phyloP scores from a whole-genome alignment of 108 stramenopile genomes.

The Cyclostephanos invisitatus region DNA sequence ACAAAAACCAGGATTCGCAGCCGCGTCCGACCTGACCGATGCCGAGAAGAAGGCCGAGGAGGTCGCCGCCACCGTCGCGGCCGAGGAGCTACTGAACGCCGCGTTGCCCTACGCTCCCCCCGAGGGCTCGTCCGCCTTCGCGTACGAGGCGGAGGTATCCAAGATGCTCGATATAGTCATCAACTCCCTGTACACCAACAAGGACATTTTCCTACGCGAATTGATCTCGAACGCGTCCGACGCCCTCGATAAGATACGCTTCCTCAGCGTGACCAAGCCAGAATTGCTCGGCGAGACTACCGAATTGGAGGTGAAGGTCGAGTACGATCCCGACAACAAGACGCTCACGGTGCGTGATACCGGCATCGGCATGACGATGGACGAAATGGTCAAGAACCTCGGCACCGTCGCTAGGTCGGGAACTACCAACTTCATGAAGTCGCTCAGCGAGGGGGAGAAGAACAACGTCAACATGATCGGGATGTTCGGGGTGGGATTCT shows the following conservation, averaged over 20 bases:
- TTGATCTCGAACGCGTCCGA: conserved; percentile 98
- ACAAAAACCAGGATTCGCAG: conserved; percentile 9
- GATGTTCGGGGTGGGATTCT: conserved; percentile 99
- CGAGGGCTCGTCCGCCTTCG: conserved; percentile 46
- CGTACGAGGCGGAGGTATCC: conserved; percentile 98
- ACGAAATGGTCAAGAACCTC: conserved; percentile 92
- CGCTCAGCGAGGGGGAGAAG: conserved; percentile 76
- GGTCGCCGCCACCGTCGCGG: conserved; percentile 37
- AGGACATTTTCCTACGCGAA: conserved; percentile 95
- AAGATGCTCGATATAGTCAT: conserved; percentile 99
- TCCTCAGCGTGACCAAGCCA: conserved; percentile 89
- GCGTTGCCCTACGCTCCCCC: conserved; percentile 43
- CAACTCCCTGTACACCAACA: conserved; percentile 99
- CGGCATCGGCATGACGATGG: conserved; percentile 99
- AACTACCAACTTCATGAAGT: conserved; percentile 98
- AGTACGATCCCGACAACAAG: conserved; percentile 85
- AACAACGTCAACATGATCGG: conserved; percentile 93
- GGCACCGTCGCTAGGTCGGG: conserved; percentile 99
- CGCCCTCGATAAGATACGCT: conserved; percentile 98
- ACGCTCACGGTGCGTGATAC: conserved; percentile 96
- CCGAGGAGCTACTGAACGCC: conserved; percentile 26
- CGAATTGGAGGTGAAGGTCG: conserved; percentile 90
- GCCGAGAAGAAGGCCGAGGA: conserved; percentile 42
- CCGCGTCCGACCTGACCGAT: conserved; percentile 34
- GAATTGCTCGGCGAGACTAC: conserved; percentile 71